Base-by-base conservation (phyloP, 2,329 filamentous ascomycete species). In the Diaporthe humulicola region DNA sequence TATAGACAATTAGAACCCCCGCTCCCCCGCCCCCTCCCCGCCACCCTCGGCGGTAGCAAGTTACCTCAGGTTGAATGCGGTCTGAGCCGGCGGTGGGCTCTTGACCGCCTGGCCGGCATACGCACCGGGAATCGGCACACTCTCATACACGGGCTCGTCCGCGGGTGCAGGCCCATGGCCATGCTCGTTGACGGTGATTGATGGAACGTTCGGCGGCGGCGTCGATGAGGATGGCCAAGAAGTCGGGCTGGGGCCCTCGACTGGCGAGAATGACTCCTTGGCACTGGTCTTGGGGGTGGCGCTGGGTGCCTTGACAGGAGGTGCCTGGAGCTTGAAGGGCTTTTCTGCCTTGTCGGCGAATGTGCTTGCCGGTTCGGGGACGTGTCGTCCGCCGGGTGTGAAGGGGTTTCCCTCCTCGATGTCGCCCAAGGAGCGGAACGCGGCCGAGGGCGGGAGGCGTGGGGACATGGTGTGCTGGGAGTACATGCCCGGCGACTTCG, bases 71-170 rank as follows among this genome's bases (percentile, higher is more conserved):
- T 86, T 84, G 77, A 89, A 90, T 33, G 79, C 82, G 17, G 83
- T 85, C 80, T 87, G 86, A 56, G 78, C 82, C 12, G 86, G 84
- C 42, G 85, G 86, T 45, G 89, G 88, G 79, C 86, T 89, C 83
- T 86, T 88, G 73, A 91, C 79, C 8, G 87, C 87, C 74, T 87
- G 87, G 64, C 88, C 89, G 9, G 89, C 87, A 81, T 98, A 98
- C 0, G 95, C 94, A 8, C 94, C 94, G 0, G 96, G 96, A 75
- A 98, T 98, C 0, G 96, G 95, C 42, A 98, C 96, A 30, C 93
- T 87, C 17, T 93, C 96, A 83, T 98, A 98, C 66, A 92, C 91
- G 79, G 93, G 91, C 88, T 98, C 96, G 64, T 95, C 94, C 0
- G 94, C 92, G 14, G 94, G 93, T 36, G 91, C 89, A 15, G 89